Percentiles rank a stretch among this genome's conserved stretches.
Conservation (phyloP, 352 stramenopile genomes). For the Globisporangium cylindrosporum region DNA sequence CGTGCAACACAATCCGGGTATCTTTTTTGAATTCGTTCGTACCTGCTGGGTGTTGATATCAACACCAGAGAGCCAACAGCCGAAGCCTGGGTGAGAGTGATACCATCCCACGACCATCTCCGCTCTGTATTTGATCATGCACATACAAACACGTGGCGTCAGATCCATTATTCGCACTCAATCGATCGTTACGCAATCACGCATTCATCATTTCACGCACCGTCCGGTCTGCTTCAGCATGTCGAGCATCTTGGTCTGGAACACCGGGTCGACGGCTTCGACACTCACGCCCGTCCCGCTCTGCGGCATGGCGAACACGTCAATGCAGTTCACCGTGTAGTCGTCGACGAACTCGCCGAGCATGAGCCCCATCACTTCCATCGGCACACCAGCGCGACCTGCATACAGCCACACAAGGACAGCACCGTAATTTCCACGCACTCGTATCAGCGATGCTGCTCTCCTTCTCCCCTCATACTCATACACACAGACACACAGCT, state of each 20-base stretch:
- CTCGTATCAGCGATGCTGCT: not conserved
- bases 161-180: not conserved
- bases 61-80: constrained; percentile 99
- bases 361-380: constrained; percentile 99
- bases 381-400: constrained; percentile 97
- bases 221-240: constrained; percentile 99
- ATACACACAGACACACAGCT: constrained; percentile 2
- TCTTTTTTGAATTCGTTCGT: not conserved
- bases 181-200: not conserved
- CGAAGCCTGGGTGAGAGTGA: constrained; percentile 99
- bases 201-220: constrained; percentile 20
- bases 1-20: not conserved
- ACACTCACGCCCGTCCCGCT: constrained; percentile 93
- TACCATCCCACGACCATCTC: constrained; percentile 98
- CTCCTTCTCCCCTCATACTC: not conserved
- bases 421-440: not conserved
- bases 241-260: constrained; percentile 99
- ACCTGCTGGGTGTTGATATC: constrained; percentile 99
- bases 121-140: constrained; percentile 27
- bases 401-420: not conserved
- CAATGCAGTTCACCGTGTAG: constrained; percentile 99
- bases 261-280: constrained; percentile 99
- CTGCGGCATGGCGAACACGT: constrained; percentile 99
- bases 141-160: not conserved
- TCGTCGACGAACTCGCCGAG: constrained; percentile 99